phyloP scores from a whole-genome alignment of 768 basidiomycete genomes.

The Psilocybe tampanensis region DNA sequence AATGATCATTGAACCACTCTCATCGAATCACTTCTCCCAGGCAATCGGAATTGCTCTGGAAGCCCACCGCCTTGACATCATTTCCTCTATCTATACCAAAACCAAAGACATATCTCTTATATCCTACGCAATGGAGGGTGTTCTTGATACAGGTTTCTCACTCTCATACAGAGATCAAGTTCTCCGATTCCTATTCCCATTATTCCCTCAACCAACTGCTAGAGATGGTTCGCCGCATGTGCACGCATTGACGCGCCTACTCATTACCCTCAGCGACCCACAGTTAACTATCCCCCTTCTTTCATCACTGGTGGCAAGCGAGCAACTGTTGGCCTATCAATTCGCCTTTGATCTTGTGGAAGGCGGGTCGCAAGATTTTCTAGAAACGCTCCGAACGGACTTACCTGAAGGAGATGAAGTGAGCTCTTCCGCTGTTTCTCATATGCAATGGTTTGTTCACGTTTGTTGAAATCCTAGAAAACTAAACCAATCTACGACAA shows the following conservation, averaged over 20 bases:
- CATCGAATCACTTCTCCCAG: constrained; percentile 37
- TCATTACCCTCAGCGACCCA: constrained; percentile 87
- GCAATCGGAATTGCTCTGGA: constrained; percentile 96
- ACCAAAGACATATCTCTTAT: constrained; percentile 80
- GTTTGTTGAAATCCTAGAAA: constrained; percentile 38
- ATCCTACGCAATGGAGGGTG: constrained; percentile 90
- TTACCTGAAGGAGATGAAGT: constrained; percentile 73
- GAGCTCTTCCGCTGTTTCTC: constrained; percentile 21
- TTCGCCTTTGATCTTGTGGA: constrained; percentile 95
- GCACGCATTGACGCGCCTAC: constrained; percentile 82
- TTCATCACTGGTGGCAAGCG: constrained; percentile 66
- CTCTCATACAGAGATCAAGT: constrained; percentile 85
- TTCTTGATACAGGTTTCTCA: constrained; percentile 87
- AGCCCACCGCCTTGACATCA: constrained; percentile 84
- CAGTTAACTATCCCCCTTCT: constrained; percentile 76
- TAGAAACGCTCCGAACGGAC: constrained; percentile 71
- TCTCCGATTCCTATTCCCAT: constrained; percentile 75
- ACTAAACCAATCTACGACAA: constrained; percentile 70
- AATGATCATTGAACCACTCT: constrained; percentile 14
- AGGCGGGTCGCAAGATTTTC: constrained; percentile 91
- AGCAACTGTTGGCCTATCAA: constrained; percentile 87
- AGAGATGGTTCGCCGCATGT: constrained; percentile 77
- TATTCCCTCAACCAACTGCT: constrained; percentile 78
- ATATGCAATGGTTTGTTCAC: not conserved
- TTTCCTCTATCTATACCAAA: constrained; percentile 73